Percentiles rank a stretch among this genome's conserved stretches.
Conservation (phyloP, 805 yeast species). For the Metschnikowia hibisci region DNA sequence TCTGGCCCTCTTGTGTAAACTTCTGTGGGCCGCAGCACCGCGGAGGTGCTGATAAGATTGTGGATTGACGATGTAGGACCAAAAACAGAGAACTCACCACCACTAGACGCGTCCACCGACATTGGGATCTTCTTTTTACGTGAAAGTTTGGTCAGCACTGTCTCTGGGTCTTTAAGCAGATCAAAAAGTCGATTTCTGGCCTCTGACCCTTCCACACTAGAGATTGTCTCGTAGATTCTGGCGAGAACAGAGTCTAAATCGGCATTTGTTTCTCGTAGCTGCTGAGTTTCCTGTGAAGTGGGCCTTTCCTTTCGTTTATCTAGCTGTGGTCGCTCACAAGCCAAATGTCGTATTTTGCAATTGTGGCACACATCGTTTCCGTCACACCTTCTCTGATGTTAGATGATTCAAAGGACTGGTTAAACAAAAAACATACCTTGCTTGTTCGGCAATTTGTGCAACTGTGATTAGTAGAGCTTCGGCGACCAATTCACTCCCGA, state of each 20-base stretch:
- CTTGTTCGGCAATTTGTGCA: constrained; percentile 15
- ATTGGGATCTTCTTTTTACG: constrained; percentile 13
- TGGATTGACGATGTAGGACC: constrained; percentile 20
- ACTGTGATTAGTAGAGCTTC: constrained; percentile 5
- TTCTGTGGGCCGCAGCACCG: constrained; percentile 7
- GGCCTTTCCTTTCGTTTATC: constrained; percentile 13
- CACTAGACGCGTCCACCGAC: constrained; percentile 15
- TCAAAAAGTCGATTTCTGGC: background rate
- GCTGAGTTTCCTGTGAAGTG: constrained; percentile 7
- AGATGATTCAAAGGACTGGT: background rate
- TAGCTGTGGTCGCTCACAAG: constrained; percentile 10
- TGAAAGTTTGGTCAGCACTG: background rate
- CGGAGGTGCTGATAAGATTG: constrained; percentile 12
- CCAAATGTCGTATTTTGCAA: constrained; percentile 8
- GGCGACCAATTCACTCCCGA: background rate
- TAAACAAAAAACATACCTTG: constrained; percentile 11
- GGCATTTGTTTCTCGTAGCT: constrained; percentile 7
- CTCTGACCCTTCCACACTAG: background rate
- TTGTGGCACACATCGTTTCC: constrained; percentile 11
- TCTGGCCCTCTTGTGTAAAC: constrained; percentile 7
- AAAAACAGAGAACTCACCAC: constrained; percentile 16
- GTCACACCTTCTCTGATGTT: constrained; percentile 14
- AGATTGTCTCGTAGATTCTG: constrained; percentile 4
- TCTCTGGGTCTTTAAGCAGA: background rate
- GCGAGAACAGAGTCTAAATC: constrained; percentile 10